Conservation (phyloP, 2,329 filamentous ascomycete species). For the Alternaria rosae region DNA sequence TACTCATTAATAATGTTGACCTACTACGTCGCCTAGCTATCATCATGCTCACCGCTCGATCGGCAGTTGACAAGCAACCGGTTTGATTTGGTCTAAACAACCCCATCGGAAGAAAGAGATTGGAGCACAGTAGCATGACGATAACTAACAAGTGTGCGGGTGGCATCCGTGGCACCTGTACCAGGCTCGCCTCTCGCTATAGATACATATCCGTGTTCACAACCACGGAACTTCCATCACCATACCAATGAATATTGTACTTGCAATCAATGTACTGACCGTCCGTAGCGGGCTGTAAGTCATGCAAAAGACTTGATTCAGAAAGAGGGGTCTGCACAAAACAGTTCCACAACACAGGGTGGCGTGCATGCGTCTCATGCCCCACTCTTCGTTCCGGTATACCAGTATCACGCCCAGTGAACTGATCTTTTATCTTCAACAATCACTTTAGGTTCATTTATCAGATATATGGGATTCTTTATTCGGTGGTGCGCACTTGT, state of each 20-base stretch:
- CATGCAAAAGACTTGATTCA: slow-evolving; percentile 16
- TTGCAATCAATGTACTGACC: background rate
- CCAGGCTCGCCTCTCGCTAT: slow-evolving; percentile 21
- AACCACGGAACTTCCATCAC: slow-evolving; percentile 2
- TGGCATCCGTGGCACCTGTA: slow-evolving; percentile 37
- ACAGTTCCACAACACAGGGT: slow-evolving; percentile 17
- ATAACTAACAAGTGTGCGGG: slow-evolving; percentile 33
- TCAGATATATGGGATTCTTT: slow-evolving; percentile 9
- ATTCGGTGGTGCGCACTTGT: background rate
- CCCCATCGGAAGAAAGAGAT: slow-evolving; percentile 16
- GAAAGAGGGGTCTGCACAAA: slow-evolving; percentile 16
- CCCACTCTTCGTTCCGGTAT: slow-evolving; percentile 10
- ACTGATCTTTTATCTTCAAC: background rate
- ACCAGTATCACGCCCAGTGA: background rate
- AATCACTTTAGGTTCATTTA: slow-evolving; percentile 7
- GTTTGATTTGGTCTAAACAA: slow-evolving; percentile 15
- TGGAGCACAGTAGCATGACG: slow-evolving; percentile 28
- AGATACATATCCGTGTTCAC: slow-evolving; percentile 16
- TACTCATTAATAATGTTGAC: background rate
- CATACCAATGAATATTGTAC: background rate
- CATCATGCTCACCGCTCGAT: slow-evolving; percentile 11
- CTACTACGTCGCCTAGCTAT: slow-evolving; percentile 12
- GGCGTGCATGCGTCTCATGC: slow-evolving; percentile 11
- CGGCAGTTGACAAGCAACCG: slow-evolving; percentile 12
- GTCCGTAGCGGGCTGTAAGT: slow-evolving; percentile 4